These are phyloP conservation scores for Fusarium equiseti DNA, from an alignment of 2,329 filamentous ascomycete genomes.

Conservation along the genomic window DNA sequence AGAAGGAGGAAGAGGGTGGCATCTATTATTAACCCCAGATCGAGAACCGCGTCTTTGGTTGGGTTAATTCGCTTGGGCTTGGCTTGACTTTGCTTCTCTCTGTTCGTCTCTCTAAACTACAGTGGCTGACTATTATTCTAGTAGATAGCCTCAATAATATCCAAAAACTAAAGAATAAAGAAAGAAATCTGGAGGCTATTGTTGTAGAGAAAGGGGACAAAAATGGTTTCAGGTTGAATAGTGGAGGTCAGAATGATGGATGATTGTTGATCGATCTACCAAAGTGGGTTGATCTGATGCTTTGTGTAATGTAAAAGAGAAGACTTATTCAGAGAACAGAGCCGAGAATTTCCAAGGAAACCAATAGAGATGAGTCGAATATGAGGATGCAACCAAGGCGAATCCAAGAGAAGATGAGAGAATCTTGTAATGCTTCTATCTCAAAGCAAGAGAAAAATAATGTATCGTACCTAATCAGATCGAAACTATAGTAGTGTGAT, in stretches of 20 bases:
- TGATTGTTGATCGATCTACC: constrained; percentile 11
- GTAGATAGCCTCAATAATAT: neutral
- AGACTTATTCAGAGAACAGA: neutral
- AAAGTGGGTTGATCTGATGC: constrained; percentile 17
- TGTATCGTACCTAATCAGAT: neutral
- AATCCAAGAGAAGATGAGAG: constrained; percentile 5
- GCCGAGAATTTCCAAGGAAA: neutral
- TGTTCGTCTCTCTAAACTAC: neutral
- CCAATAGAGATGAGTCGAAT: neutral
- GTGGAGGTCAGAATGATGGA: neutral
- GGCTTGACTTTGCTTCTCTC: neutral
- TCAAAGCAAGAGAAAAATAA: neutral
- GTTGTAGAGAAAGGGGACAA: constrained; percentile 1
- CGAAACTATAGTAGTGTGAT: constrained; percentile 1
- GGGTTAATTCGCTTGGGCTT: constrained; percentile 8
- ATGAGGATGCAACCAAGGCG: neutral
- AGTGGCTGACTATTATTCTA: neutral
- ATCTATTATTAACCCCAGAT: constrained; percentile 42
- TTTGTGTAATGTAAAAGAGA: constrained; percentile 15
- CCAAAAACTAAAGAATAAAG: neutral
- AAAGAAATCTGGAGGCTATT: neutral
- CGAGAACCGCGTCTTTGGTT: constrained; percentile 26
- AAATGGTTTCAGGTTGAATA: constrained; percentile 7
- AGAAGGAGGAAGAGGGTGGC: constrained; percentile 20
- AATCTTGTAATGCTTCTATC: neutral